These are phyloP conservation scores for Macrocybe gigantea DNA, from an alignment of 768 basidiomycete species.

Conservation along the genomic window DNA sequence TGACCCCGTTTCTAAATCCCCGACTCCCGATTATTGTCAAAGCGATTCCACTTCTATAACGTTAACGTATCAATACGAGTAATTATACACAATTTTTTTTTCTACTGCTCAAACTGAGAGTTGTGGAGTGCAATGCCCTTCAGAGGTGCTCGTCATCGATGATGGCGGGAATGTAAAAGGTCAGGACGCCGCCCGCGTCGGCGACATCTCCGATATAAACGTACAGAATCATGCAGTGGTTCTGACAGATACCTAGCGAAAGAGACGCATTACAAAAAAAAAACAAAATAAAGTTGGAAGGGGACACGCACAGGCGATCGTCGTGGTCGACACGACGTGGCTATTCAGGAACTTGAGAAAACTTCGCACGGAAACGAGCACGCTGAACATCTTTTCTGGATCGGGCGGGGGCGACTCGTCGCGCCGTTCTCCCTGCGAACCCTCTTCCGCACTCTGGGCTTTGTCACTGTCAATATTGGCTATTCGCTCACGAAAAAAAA, in stretches of 20 bases:
- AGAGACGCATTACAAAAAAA: not conserved
- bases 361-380: conserved; percentile 65
- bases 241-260: conserved; percentile 65
- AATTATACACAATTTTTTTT: not conserved
- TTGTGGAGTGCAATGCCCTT: no score
- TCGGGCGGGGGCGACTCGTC: conserved; percentile 37
- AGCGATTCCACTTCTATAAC: not conserved
- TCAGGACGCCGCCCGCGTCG: conserved; percentile 78
- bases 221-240: conserved; percentile 82
- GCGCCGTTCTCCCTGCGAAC: conserved; percentile 24
- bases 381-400: conserved; percentile 53
- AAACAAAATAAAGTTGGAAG: not conserved
- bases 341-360: conserved; percentile 79
- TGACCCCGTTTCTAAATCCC: conserved; percentile 9
- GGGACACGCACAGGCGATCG: conserved; percentile 70
- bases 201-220: conserved; percentile 82
- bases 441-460: conserved; percentile 19
- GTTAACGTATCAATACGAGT: not conserved
- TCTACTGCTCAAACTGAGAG: no score
- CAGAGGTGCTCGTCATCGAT: conserved; percentile 40
- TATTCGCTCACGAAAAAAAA: not conserved
- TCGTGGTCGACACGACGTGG: conserved; percentile 76
- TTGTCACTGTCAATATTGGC: not conserved
- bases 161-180: conserved; percentile 82
- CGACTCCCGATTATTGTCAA: not conserved